Conservation (phyloP, 2,329 filamentous ascomycete species). For the Dactylellina drechsleri region DNA sequence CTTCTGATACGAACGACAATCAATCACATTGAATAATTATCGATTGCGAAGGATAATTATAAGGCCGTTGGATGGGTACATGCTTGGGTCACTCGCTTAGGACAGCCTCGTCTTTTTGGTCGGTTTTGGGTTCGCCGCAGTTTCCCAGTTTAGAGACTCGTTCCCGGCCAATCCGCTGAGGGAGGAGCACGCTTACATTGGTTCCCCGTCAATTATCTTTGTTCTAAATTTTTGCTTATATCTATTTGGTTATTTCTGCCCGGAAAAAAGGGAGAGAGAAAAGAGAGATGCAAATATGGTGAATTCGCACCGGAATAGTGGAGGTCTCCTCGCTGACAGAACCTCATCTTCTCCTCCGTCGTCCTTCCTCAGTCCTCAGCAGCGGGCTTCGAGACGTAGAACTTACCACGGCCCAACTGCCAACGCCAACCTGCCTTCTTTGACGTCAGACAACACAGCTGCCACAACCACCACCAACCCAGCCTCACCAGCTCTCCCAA, state of each 20-base stretch:
- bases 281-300: slow-evolving; percentile 46
- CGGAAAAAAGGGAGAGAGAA: background rate
- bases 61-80: slow-evolving; percentile 19
- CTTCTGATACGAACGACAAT: background rate
- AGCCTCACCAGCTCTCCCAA: slow-evolving; percentile 1
- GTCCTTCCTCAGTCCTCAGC: slow-evolving; percentile 1
- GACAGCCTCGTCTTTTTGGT: slow-evolving; percentile 19
- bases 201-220: slow-evolving; percentile 6
- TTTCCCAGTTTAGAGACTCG: slow-evolving; percentile 48
- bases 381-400: slow-evolving; percentile 28
- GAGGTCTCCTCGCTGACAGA: slow-evolving; percentile 41
- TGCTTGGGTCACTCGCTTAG: slow-evolving; percentile 54
- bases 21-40: no score
- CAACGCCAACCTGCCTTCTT: slow-evolving; percentile 17
- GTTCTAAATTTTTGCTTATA: background rate
- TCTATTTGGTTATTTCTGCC: slow-evolving; percentile 10
- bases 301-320: slow-evolving; percentile 40
- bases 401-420: slow-evolving; percentile 24
- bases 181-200: slow-evolving; percentile 5
- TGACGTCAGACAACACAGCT: slow-evolving; percentile 37
- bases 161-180: slow-evolving; percentile 3
- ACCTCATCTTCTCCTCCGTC: slow-evolving; percentile 24
- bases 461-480: slow-evolving; percentile 9
- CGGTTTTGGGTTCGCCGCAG: slow-evolving; percentile 27
- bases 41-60: background rate